These are phyloP conservation scores for Cladophialophora carrionii DNA, from an alignment of 2,329 filamentous ascomycete genomes.

Conservation along the genomic window DNA sequence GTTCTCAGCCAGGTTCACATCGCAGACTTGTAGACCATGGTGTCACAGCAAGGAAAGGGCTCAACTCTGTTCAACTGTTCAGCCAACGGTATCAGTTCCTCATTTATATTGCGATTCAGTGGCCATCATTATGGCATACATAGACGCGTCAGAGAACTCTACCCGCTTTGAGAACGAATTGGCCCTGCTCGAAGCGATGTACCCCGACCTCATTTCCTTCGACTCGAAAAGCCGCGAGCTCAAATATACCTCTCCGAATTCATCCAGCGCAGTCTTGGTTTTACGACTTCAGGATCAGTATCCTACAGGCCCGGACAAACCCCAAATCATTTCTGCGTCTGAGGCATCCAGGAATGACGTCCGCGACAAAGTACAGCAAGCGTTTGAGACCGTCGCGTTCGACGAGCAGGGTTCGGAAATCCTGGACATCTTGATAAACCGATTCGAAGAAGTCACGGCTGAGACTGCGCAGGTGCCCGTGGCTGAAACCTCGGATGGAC, in stretches of 20 bases:
- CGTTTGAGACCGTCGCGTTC: slow-evolving; percentile 11
- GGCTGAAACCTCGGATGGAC: not conserved
- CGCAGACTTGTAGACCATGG: not conserved
- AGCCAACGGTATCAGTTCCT: not conserved
- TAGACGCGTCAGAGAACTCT: slow-evolving; percentile 3
- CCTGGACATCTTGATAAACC: slow-evolving; percentile 29
- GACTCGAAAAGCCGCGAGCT: slow-evolving; percentile 26
- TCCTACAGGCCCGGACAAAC: slow-evolving; percentile 18
- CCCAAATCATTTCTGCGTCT: slow-evolving; percentile 30
- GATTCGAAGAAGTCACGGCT: slow-evolving; percentile 23
- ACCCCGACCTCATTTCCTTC: slow-evolving; percentile 25
- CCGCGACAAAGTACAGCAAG: slow-evolving; percentile 19
- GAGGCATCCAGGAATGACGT: slow-evolving; percentile 26
- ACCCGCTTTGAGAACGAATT: slow-evolving; percentile 33
- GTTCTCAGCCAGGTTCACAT: not conserved
- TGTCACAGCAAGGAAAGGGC: not conserved
- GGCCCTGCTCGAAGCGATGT: slow-evolving; percentile 35
- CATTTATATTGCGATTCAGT: not conserved
- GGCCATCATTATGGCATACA: slow-evolving; percentile 1
- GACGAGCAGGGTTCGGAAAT: slow-evolving; percentile 23
- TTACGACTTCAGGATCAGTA: slow-evolving; percentile 29
- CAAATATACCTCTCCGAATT: slow-evolving; percentile 20
- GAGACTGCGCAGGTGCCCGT: not conserved
- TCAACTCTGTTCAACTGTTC: not conserved
- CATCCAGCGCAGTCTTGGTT: slow-evolving; percentile 7